Evolutionary conservation across 2,329 filamentous ascomycete genomes (phyloP).

Genomic region (Paracoccidioides lutzii): DNA sequence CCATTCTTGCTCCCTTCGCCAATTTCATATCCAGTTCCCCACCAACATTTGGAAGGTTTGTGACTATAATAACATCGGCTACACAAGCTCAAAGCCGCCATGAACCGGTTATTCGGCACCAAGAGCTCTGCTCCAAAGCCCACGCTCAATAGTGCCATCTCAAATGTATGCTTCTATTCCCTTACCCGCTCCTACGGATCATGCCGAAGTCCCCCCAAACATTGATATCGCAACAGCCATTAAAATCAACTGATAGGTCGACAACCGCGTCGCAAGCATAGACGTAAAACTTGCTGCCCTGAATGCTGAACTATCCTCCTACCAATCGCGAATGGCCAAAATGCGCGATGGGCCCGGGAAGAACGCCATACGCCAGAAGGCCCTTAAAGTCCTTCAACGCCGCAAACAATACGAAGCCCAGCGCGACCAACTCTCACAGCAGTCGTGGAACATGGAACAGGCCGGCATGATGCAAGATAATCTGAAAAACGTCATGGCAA

Average conservation of each 20-base stretch:
- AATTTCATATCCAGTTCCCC: background rate
- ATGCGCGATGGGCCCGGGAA: conserved; percentile 96
- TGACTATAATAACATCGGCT: no score
- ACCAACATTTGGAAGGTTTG: background rate
- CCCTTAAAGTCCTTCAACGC: conserved; percentile 83
- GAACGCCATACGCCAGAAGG: conserved; percentile 82
- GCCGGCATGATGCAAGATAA: conserved; percentile 98
- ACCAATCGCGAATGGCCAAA: conserved; percentile 75
- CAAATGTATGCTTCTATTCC: conserved; percentile 45
- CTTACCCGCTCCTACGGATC: background rate
- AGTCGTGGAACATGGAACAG: conserved; percentile 99
- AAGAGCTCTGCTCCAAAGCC: conserved; percentile 82
- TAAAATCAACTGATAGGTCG: conserved; percentile 40
- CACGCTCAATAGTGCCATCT: conserved; percentile 69
- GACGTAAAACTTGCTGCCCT: conserved; percentile 90
- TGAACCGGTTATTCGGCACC: conserved; percentile 93
- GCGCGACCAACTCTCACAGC: conserved; percentile 82
- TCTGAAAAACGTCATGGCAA: conserved; percentile 95
- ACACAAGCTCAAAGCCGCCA: conserved; percentile 26
- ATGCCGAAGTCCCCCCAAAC: background rate
- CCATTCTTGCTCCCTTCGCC: background rate
- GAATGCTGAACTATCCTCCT: conserved; percentile 77
- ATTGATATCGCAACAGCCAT: background rate
- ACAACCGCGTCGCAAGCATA: conserved; percentile 69
- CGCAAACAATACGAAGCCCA: conserved; percentile 90